Evolutionary conservation across 192 early-diverging fungal genomes (phyloP), one percentile per base, ranked within the genome.

Genomic region (Coemansia sp.): DNA sequence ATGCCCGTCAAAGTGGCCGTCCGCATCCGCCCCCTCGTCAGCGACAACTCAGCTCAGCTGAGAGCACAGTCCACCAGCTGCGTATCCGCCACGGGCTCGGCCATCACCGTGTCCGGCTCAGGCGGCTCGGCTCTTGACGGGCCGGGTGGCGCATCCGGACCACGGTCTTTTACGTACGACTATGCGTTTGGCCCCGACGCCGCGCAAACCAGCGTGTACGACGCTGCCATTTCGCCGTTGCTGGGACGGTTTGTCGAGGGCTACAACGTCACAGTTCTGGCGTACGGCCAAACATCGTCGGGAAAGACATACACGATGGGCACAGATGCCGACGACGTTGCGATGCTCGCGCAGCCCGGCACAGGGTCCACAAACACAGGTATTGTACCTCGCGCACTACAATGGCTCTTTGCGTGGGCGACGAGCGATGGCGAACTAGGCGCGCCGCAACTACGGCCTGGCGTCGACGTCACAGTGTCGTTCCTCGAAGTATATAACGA

Each of bases 221-320:
- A 83, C 17, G 28, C 68, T 1, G 73, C 77, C n/a, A 80, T 85
- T 2, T 66, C 58, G 2, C 83, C 75, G 15, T 75, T 91, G 64
- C 52, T 85, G 31, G 60, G 26, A 36, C 75, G 81, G 51, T 89
- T 90, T 62, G 67, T 90, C 31, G 84, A 89, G 82, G 96, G 96
- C 17, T 95, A 92, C 68, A 98, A 97, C 78, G 91, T 89, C 23
- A 97, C 96, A 1, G 89, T 98, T 38, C 82, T 98, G 53, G 96
- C 96, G 40, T 90, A 91, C 83, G 90, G 92, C 10, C 92, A 98
- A 82, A 96, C 94, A 10, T 95, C 93, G 11, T 89, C 88, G 4
- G 96, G 96, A 54, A 98, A 98, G 76, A 97, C 96, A 11, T 90
- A 88, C 68, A 98, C 93, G 7, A 98, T 98, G 95, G 93, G 94